Conservation (phyloP, 768 basidiomycete genomes). For the Lentinula sp. region DNA sequence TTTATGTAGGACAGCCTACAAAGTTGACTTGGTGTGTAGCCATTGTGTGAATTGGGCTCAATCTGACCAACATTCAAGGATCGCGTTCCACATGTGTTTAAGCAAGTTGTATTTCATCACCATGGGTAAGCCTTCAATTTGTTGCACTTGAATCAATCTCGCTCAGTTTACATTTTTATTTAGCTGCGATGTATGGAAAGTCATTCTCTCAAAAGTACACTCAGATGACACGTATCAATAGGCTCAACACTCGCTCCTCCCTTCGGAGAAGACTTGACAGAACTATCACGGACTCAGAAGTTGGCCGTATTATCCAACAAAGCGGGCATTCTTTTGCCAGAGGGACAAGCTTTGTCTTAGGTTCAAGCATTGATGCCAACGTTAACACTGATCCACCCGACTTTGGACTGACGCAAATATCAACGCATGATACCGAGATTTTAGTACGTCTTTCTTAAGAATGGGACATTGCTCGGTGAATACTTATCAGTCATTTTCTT, state of each 20-base stretch:
- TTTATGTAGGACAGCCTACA: neutral
- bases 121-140: neutral
- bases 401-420: neutral
- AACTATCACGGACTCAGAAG: slow-evolving; percentile 2
- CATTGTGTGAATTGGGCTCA: neutral
- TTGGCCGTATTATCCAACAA: neutral
- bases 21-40: neutral
- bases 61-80: neutral
- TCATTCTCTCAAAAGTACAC: neutral
- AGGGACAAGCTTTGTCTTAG: neutral
- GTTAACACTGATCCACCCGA: neutral
- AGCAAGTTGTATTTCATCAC: slow-evolving; percentile 6
- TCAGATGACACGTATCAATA: neutral
- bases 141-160: neutral
- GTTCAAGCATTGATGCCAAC: neutral
- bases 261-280: neutral
- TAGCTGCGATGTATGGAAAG: neutral
- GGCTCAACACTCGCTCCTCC: neutral
- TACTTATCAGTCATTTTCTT: too few relatives aligned
- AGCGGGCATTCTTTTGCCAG: neutral
- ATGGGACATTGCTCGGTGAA: too few relatives aligned
- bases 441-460: neutral
- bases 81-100: slow-evolving; percentile 1
- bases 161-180: neutral
- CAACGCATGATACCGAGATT: neutral